These are phyloP conservation scores for Ustilago curta DNA, from an alignment of 1,284 basidiomycete species.

Conservation along the genomic window DNA sequence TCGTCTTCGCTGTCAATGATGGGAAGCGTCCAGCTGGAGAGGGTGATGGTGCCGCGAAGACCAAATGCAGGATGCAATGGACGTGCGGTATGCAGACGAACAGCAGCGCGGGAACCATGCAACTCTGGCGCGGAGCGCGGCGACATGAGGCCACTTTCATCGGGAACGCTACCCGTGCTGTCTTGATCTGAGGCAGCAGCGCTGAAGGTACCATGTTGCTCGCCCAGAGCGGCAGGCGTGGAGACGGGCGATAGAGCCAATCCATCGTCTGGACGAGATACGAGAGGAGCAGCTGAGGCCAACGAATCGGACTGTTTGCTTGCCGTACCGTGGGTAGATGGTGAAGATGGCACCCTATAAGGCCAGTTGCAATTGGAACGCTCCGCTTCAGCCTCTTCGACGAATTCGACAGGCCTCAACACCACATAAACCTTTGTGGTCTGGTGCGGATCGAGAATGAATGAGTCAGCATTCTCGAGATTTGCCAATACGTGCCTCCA, in stretches of 20 bases:
- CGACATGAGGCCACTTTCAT: slow-evolving; percentile 39
- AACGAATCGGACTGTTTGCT: slow-evolving; percentile 20
- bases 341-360: slow-evolving; percentile 22
- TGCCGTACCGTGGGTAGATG: slow-evolving; percentile 11
- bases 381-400: slow-evolving; percentile 42
- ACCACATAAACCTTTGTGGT: slow-evolving; percentile 57
- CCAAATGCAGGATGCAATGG: slow-evolving; percentile 43
- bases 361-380: slow-evolving; percentile 23
- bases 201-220: slow-evolving; percentile 33
- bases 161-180: slow-evolving; percentile 19
- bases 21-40: slow-evolving; percentile 46
- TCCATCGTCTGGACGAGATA: slow-evolving; percentile 13
- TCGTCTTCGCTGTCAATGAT: slow-evolving; percentile 16
- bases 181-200: slow-evolving; percentile 37
- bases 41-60: slow-evolving; percentile 42
- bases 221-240: slow-evolving; percentile 41
- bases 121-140: slow-evolving; percentile 50
- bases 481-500: slow-evolving; percentile 64
- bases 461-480: slow-evolving; percentile 55
- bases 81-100: slow-evolving; percentile 20
- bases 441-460: slow-evolving; percentile 56
- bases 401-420: slow-evolving; percentile 53
- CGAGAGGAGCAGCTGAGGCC: slow-evolving; percentile 6
- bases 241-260: slow-evolving; percentile 33
- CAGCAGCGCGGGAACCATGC: slow-evolving; percentile 13